Evolutionary conservation across 2,329 filamentous ascomycete genomes (phyloP).

Genomic region (Scedosporium boydii): DNA sequence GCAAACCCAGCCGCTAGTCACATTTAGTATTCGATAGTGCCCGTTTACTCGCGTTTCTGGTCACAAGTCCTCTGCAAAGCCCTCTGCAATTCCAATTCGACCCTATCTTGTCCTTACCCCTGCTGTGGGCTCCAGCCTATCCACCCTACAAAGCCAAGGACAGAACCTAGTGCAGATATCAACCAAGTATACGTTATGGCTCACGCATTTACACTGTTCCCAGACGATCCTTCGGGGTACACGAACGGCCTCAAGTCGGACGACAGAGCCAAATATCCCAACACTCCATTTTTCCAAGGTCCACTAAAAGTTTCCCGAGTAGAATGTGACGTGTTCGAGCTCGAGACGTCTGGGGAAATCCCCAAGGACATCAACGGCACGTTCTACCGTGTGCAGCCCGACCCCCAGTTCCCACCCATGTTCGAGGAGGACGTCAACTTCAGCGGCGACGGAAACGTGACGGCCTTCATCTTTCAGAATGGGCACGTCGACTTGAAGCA

Average conservation of each 20-base stretch:
- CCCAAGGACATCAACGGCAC: slow-evolving; percentile 34
- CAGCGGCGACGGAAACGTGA: slow-evolving; percentile 28
- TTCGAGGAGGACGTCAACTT: slow-evolving; percentile 38
- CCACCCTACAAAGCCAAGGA: too few species aligned
- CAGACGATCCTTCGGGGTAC: background rate
- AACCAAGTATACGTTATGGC: background rate
- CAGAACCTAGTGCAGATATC: background rate
- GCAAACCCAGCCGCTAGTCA: too few species aligned
- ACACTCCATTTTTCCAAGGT: slow-evolving; percentile 21
- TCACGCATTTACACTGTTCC: background rate
- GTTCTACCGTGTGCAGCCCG: slow-evolving; percentile 41
- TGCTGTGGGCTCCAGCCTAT: too few species aligned
- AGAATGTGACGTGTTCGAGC: slow-evolving; percentile 28
- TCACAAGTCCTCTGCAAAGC: too few species aligned
- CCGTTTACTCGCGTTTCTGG: too few species aligned
- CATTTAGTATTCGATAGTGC: too few species aligned
- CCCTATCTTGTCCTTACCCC: too few species aligned
- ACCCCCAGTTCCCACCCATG: slow-evolving; percentile 42
- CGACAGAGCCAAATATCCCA: background rate
- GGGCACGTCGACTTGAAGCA: slow-evolving; percentile 22
- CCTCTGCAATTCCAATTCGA: too few species aligned
- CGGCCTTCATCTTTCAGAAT: slow-evolving; percentile 22
- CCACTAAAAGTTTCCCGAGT: slow-evolving; percentile 27
- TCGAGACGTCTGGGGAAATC: slow-evolving; percentile 31
- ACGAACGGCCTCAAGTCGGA: background rate